Evolutionary conservation across 2,329 filamentous ascomycete genomes (phyloP), one percentile per base, ranked within the genome.

Genomic region (Neofusicoccum ribis): DNA sequence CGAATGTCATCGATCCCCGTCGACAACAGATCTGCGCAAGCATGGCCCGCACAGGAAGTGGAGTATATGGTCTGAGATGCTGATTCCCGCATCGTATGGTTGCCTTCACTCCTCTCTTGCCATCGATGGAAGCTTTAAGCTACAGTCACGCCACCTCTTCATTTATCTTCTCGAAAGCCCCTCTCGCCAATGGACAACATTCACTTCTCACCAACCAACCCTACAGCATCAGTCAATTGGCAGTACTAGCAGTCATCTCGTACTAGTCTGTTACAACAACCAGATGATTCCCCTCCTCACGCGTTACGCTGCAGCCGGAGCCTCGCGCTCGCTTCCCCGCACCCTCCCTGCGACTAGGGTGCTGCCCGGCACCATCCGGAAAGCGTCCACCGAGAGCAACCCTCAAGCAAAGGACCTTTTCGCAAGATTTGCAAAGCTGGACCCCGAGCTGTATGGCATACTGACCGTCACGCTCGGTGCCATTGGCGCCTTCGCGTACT

Each of bases 321-420:
- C 41, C 36, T n/a, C 41, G 27, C 54, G 54, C 39, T 27, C 39
- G 54, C 54, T 59, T 46, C 54, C 54, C 39, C 41, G 54, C 54
- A 59, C 14, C 9, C 41, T 34, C 15, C 39, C 54, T 23, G 14
- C 14, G 15, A 12, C 23, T 6, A 58, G 37, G 37, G 15, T 15
- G 6, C 23, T 15, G 9, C 23, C 23, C 52, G 52, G 37, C 52
- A n/a, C 20, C 41, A 14, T 46, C 41, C 54, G 54, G 39, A 59
- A 46, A 43, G 54, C 39, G 8, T 59, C 54, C 3, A 59, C 54
- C 12, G 15, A 20, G 14, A 20, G 17, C 14, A 59, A 34, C 17
- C n/a, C n/a, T 5, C 43, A 14, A 20, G 31, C 56, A 7, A 47
- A 34, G n/a, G 43, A 36, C 41, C 43, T 60, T 23, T n/a, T 60